Conservation (phyloP, 345 rosid species). For the Gossypium raimondii region DNA sequence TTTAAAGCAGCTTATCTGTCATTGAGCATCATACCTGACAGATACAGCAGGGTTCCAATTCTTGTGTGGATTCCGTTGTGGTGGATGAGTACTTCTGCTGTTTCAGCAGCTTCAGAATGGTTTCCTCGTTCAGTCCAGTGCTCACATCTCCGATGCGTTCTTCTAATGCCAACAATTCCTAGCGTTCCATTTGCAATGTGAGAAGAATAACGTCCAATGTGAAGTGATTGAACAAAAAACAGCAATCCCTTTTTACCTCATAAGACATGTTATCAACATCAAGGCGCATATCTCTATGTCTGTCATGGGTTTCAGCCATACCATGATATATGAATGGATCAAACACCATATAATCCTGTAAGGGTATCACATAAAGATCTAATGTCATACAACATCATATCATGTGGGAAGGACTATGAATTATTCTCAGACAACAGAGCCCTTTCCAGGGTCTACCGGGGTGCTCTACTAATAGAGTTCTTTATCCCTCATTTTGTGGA, state of each 20-base stretch:
- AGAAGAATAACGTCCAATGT: background rate
- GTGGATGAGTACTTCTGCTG: slow-evolving; percentile 37
- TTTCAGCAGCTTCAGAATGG: slow-evolving; percentile 46
- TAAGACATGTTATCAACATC: slow-evolving; percentile 98
- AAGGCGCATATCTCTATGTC: slow-evolving; percentile 89
- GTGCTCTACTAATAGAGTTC: background rate
- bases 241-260: slow-evolving; percentile 51
- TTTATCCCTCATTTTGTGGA: background rate
- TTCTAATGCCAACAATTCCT: slow-evolving; percentile 88
- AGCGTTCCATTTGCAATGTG: slow-evolving; percentile 16
- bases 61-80: slow-evolving; percentile 28
- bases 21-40: slow-evolving; percentile 59
- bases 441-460: background rate
- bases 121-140: slow-evolving; percentile 80
- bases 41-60: slow-evolving; percentile 78
- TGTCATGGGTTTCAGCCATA: slow-evolving; percentile 71
- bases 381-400: background rate
- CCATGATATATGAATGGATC: slow-evolving; percentile 70
- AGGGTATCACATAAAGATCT: slow-evolving; percentile 20
- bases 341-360: slow-evolving; percentile 76
- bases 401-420: background rate
- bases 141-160: slow-evolving; percentile 86
- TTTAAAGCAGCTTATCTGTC: background rate
- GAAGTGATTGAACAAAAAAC: background rate
- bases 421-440: background rate